Evolutionary conservation across 495 filamentous ascomycete genomes (phyloP), one percentile per base, ranked within the genome.

Genomic region (Penicillium maclennaniae): DNA sequence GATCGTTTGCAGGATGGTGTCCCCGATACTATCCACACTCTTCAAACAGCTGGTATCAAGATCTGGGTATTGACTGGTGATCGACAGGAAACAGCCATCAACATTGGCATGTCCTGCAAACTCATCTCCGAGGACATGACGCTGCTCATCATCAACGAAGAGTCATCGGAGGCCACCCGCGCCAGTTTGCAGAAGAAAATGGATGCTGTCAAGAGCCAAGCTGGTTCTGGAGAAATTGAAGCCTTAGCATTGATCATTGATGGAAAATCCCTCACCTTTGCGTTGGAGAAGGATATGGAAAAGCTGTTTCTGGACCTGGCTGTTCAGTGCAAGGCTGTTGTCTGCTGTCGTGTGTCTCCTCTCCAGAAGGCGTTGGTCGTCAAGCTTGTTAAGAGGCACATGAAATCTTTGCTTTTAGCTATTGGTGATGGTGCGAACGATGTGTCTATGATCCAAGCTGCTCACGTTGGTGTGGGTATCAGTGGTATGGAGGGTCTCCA

Each of bases 101-200:
- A 99, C 64, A 99, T 99, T 61, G 95, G 95, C 51, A 99, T 99
- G 95, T 96, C 90, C 62, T 99, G 95, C 72, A 97, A 97, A 74
- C 79, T 99, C 21, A 91, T 99, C 42, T 96, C 91, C 43, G 95
- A 99, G 68, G 95, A 99, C 56, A 99, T 99, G 95, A 95, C 92
- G 51, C 78, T 99, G 12, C 76, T 99, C 47, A 95, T 99, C 65
- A 79, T 99, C 62, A 99, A 99, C 60, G 92, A 99, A 64, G 91
- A 96, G 47, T 80, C 64, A 26, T 73, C 88, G 9, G 69, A 73
- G 23, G 87, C 82, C 15, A 97, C 95, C 2, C 75, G 88, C 34
- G 85, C 91, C 47, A 96, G 92, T 59, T 68, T 99, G 36, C 79
- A 88, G 47, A 97, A 96, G 78, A 99, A 99, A 60, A 75, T 97